Evolutionary conservation across 2,329 filamentous ascomycete genomes (phyloP), one percentile per base, ranked within the genome.

Genomic region (Thelonectria blattea): DNA sequence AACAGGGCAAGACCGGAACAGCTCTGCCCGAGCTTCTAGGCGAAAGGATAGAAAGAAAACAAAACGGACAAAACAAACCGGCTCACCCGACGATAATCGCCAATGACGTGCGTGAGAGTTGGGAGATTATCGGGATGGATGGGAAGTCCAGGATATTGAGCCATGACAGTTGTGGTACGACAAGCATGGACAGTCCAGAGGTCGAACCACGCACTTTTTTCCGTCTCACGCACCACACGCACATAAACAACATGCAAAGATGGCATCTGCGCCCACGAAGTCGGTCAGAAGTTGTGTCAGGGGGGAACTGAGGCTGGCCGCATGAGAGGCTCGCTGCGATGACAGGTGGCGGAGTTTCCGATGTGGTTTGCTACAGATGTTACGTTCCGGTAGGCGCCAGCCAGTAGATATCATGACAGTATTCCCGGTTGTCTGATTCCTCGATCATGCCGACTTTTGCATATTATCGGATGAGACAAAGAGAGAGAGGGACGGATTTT

Each of bases 141-240:
- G 32, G 45, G 41, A 34, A 55, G 43, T 37, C 30, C 41, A 56
- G 43, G 52, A 60, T 57, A 43, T 18, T n/a, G 24, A 37, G 39
- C 52, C 43, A 49, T 66, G 34, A 15, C 34, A 37, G 34, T 37
- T 30, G 34, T 37, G 66, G 61, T 63, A 68, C 48, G 67, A 67
- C 39, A 32, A 43, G 24, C 42, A 46, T 58, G 24, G 52, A 65
- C 41, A 52, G 54, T 37, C 54, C 34, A 58, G 49, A 48, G 41
- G 52, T 61, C 60, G 59, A 52, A 63, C 62, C 58, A 65, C 58
- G 45, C 43, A 47, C 53, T 42, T 45, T 64, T 47, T 42, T 22
- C 52, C 52, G 56, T 50, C 53, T 65, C 32, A 43, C 51, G 42
- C 55, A 52, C 34, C 39, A 56, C 57, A 56, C 43, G 46, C 62